Base-by-base conservation (phyloP, 1,284 basidiomycete species). In the Ustilago sp. region DNA sequence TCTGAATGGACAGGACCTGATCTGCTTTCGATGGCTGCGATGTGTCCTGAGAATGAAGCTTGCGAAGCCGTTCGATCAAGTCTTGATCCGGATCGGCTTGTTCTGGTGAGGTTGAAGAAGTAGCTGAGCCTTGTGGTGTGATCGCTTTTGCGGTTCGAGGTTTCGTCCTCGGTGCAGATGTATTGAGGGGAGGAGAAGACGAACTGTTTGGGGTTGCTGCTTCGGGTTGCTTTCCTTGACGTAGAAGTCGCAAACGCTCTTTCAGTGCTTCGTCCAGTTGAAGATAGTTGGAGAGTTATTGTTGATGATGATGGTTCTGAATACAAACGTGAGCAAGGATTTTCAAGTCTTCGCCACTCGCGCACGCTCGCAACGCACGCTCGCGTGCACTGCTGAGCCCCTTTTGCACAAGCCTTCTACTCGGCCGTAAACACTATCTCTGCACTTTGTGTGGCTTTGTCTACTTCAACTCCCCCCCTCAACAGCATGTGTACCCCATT, bases 201-300 rank as follows among this genome's bases (percentile, higher is more conserved):
- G 61, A 9, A 28, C 51, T 47, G 9, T 31, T 43, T 38, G 61
- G 5, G 17, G 43, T 19, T 45, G 43, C 19, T 45, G 43, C 6
- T 43, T 51, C 54, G 34, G 57, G 36, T 52, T 68, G 64, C 23
- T 36, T 13, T 15, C 69, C 69, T 67, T 67, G 64, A 57, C 65
- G 64, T 35, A 67, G 60, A 5, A 61, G 59, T 28, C 64, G 57
- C 36, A 76, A 43, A 19, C 74, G 61, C 52, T 76, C 61, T 50
- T 76, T 76, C 36, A 76, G 32, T 19, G 58, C 65, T 45, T 64
- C 62, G 55, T 76, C 74, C 5, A n/a, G n/a, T n/a, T n/a, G n/a
- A n/a, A n/a, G n/a, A n/a, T n/a, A n/a, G n/a, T n/a, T n/a, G n/a
- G n/a, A n/a, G n/a, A n/a, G n/a, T n/a, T n/a, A n/a, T n/a, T n/a